Evolutionary conservation across 2,329 filamentous ascomycete genomes (phyloP).

Genomic region (Neofusicoccum ribis): DNA sequence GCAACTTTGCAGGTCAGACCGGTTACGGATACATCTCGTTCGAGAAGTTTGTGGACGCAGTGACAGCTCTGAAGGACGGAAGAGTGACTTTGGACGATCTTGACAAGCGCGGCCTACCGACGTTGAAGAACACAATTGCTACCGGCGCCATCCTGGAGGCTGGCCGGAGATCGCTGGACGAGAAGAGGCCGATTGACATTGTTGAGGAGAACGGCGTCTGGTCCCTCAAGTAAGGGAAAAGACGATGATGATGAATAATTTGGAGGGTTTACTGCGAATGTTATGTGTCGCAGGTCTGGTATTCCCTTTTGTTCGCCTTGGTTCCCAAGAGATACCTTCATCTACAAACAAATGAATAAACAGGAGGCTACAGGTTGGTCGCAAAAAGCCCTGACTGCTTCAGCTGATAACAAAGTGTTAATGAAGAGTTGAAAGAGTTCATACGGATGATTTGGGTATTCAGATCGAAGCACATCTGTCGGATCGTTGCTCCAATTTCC

Average conservation of each 20-base stretch:
- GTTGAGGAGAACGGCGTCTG: slow-evolving; percentile 64
- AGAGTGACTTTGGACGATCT: slow-evolving; percentile 71
- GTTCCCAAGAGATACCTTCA: too few relatives aligned
- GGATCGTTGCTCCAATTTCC: too few relatives aligned
- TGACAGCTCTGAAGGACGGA: slow-evolving; percentile 74
- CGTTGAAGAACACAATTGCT: slow-evolving; percentile 82
- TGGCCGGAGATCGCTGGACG: slow-evolving; percentile 79
- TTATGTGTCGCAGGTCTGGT: not conserved
- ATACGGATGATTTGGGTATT: too few relatives aligned
- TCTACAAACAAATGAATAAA: too few relatives aligned
- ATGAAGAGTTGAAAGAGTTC: too few relatives aligned
- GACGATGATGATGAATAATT: not conserved
- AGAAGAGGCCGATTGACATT: slow-evolving; percentile 76
- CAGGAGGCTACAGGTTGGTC: too few relatives aligned
- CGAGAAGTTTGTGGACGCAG: slow-evolving; percentile 93
- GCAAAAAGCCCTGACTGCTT: too few relatives aligned
- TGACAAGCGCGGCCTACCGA: slow-evolving; percentile 78
- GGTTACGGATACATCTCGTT: slow-evolving; percentile 94
- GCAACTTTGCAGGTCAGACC: slow-evolving; percentile 87
- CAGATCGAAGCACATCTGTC: too few relatives aligned
- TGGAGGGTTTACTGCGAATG: not conserved
- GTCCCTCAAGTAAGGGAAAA: slow-evolving; percentile 57
- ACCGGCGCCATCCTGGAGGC: slow-evolving; percentile 92
- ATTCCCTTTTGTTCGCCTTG: not conserved
- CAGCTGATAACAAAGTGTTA: too few relatives aligned